Conservation (phyloP, 148 eudicot species). For the Chenopodium formosanum region DNA sequence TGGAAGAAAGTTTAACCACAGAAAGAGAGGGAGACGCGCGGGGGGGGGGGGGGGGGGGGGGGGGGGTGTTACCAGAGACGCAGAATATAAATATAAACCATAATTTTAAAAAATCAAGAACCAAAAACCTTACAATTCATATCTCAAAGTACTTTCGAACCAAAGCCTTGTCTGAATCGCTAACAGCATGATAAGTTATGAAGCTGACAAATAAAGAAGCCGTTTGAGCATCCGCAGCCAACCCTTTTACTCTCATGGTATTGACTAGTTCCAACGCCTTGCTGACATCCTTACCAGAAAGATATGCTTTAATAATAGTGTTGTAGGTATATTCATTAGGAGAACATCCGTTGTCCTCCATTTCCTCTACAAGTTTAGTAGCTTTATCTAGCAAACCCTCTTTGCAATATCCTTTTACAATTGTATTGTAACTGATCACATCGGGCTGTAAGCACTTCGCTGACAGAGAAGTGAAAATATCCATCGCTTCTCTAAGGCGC, state of each 20-base stretch:
- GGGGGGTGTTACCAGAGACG: too few species aligned
- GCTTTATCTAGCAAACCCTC: conserved; percentile 15
- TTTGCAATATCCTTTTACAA: conserved; percentile 21
- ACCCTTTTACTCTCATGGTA: background rate
- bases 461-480: background rate
- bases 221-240: background rate
- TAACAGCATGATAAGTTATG: background rate
- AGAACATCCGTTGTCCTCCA: conserved; percentile 16
- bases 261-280: background rate
- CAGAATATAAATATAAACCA: too few species aligned
- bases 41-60: too few species aligned
- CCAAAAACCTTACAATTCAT: background rate
- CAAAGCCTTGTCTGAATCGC: conserved; percentile 12
- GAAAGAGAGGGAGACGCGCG: too few species aligned
- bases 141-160: conserved; percentile 17
- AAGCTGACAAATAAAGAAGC: background rate
- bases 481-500: background rate
- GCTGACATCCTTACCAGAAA: background rate
- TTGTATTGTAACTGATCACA: background rate
- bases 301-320: conserved; percentile 5
- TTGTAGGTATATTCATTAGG: conserved; percentile 17
- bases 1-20: too few species aligned
- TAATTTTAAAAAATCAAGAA: too few species aligned
- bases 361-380: conserved; percentile 2
- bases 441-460: background rate